These are phyloP conservation scores for Geranomyces michiganensis DNA, from an alignment of 192 early-diverging fungal genomes.

Conservation along the genomic window DNA sequence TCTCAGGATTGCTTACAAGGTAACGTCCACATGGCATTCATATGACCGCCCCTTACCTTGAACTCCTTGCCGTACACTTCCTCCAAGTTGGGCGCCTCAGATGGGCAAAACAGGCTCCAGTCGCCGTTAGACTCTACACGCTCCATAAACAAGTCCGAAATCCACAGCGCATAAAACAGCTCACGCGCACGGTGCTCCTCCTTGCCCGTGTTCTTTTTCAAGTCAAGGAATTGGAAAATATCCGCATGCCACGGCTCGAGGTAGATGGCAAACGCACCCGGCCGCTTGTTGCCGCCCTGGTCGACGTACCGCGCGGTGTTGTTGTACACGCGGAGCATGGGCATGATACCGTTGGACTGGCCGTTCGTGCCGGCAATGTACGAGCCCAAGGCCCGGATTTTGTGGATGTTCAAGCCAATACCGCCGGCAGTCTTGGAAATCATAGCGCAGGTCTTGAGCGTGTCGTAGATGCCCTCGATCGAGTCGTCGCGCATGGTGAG, in stretches of 20 bases:
- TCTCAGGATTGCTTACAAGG: not conserved
- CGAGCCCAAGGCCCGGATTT: conserved; percentile 91
- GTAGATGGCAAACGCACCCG: conserved; percentile 97
- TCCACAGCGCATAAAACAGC: conserved; percentile 97
- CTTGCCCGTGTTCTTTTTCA: conserved; percentile 98
- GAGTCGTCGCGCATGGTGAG: conserved; percentile 95
- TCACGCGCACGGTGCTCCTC: conserved; percentile 97
- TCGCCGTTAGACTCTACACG: conserved; percentile 91
- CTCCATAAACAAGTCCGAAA: conserved; percentile 97
- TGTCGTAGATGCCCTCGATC: conserved; percentile 98
- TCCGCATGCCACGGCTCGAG: conserved; percentile 99
- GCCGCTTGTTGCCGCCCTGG: conserved; percentile 98
- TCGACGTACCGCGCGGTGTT: conserved; percentile 99
- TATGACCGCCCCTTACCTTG: conserved; percentile 46
- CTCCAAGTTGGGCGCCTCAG: conserved; percentile 87
- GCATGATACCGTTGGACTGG: conserved; percentile 92
- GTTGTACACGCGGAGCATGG: conserved; percentile 96
- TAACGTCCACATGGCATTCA: not conserved
- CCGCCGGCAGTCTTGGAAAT: conserved; percentile 98
- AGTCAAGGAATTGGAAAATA: conserved; percentile 92
- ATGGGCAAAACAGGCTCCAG: conserved; percentile 94
- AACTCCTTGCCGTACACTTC: conserved; percentile 96
- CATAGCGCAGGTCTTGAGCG: conserved; percentile 94
- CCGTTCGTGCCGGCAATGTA: conserved; percentile 99
- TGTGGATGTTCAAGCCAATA: conserved; percentile 96